These are phyloP conservation scores for Aspergillus sojae DNA, from an alignment of 2,329 filamentous ascomycete species.

Conservation along the genomic window DNA sequence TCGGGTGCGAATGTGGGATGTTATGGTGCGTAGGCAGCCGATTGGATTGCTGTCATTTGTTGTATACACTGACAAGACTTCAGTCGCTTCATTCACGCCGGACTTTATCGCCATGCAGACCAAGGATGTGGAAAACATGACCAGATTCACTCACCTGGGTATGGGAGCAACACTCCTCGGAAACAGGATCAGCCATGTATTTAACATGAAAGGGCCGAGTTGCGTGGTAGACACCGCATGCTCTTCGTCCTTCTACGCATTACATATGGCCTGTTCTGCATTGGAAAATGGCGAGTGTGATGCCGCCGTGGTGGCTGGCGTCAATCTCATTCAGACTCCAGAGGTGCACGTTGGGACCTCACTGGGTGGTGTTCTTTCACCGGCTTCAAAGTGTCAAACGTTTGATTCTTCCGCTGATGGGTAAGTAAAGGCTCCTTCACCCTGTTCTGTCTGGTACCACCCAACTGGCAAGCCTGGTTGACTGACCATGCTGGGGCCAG, in stretches of 20 bases:
- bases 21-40: too few relatives aligned
- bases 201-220: conserved; percentile 40
- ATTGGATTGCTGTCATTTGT: too few relatives aligned
- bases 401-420: conserved; percentile 40
- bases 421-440: too few relatives aligned
- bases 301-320: conserved; percentile 25
- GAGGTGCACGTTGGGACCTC: conserved; percentile 27
- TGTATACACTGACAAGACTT: too few relatives aligned
- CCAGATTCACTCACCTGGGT: too few relatives aligned
- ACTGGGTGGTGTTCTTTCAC: conserved; percentile 38
- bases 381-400: conserved; percentile 35
- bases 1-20: conserved; percentile 20
- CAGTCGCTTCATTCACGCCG: too few relatives aligned
- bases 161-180: conserved; percentile 9
- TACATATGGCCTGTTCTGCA: conserved; percentile 41
- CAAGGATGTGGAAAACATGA: too few relatives aligned
- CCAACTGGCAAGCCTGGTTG: too few relatives aligned
- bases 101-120: conserved; percentile 15
- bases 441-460: too few relatives aligned
- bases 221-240: conserved; percentile 39
- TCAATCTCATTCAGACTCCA: conserved; percentile 26
- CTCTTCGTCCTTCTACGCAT: conserved; percentile 41
- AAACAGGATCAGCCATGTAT: conserved; percentile 38
- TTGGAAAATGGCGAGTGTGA: conserved; percentile 24
- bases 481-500: too few relatives aligned